phyloP scores from a whole-genome alignment of 2,329 filamentous ascomycete species.

The Microsporum ferrugineum region DNA sequence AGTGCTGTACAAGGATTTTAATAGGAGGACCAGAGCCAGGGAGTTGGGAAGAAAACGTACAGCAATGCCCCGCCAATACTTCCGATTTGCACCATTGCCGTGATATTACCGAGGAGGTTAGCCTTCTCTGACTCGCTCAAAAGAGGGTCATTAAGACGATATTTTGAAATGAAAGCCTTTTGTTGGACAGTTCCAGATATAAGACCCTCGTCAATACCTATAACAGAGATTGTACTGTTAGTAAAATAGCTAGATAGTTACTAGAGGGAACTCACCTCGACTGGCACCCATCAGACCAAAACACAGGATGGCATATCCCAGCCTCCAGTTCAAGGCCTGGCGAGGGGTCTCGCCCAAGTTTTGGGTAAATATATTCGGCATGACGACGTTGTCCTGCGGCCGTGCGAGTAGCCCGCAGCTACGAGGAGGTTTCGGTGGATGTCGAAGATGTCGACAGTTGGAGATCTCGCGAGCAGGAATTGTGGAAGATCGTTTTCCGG shows the following conservation, averaged over 20 bases:
- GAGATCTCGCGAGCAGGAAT: background rate
- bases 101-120: conserved; percentile 64
- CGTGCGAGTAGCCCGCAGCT: too few species aligned
- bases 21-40: background rate
- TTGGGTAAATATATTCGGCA: conserved; percentile 53
- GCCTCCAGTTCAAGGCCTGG: conserved; percentile 63
- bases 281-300: conserved; percentile 68
- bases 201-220: conserved; percentile 60
- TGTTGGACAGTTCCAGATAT: conserved; percentile 61
- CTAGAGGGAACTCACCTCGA: conserved; percentile 39
- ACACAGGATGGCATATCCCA: conserved; percentile 65
- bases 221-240: background rate
- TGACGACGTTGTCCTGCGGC: conserved; percentile 33
- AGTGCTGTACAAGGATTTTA: background rate
- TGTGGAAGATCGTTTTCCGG: background rate
- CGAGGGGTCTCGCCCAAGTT: conserved; percentile 54
- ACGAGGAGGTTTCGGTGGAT: too few species aligned
- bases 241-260: background rate
- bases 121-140: conserved; percentile 46
- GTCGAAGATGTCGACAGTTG: background rate
- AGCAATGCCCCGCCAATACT: conserved; percentile 60
- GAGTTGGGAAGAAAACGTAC: conserved; percentile 21
- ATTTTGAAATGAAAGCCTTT: conserved; percentile 50
- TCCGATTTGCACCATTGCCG: conserved; percentile 71
- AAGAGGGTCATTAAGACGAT: conserved; percentile 40